These are phyloP conservation scores for Suillus variegatus DNA, from an alignment of 768 basidiomycete genomes.

Conservation along the genomic window DNA sequence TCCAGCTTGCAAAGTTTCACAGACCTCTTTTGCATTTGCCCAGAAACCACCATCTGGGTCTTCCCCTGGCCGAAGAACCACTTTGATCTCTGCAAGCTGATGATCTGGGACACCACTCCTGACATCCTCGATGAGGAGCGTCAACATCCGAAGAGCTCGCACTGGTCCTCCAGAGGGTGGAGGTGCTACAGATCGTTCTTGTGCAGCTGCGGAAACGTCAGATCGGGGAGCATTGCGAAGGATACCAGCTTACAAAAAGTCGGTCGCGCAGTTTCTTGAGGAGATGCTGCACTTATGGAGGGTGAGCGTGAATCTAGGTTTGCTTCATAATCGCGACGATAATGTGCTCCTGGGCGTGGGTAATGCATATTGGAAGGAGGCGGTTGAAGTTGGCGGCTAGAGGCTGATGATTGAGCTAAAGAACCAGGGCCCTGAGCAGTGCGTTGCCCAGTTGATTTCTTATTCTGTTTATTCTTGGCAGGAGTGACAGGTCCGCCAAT, in stretches of 20 bases:
- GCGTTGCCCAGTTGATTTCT: conserved; percentile 14
- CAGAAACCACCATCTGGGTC: conserved; percentile 60
- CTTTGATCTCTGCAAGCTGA: conserved; percentile 65
- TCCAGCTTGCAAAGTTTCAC: conserved; percentile 55
- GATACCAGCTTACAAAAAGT: conserved; percentile 33
- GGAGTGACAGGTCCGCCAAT: neutral
- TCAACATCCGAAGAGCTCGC: conserved; percentile 52
- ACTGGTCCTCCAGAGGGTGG: conserved; percentile 15
- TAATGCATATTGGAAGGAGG: conserved; percentile 5
- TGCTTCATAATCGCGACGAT: conserved; percentile 21
- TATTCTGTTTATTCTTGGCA: conserved; percentile 14
- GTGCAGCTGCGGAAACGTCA: neutral
- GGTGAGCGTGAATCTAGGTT: conserved; percentile 1
- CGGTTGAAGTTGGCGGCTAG: conserved; percentile 12
- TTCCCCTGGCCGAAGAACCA: conserved; percentile 53
- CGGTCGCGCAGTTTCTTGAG: conserved; percentile 23
- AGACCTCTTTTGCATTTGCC: conserved; percentile 69
- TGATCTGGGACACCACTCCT: conserved; percentile 55
- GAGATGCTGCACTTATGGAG: neutral
- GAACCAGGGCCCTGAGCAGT: neutral
- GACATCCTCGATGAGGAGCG: conserved; percentile 65
- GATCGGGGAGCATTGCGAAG: neutral
- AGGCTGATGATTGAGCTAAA: neutral
- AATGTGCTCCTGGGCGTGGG: conserved; percentile 9
- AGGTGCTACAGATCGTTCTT: conserved; percentile 18